phyloP scores from a whole-genome alignment of 192 early-diverging fungal species.

The Allomyces javanicus region DNA sequence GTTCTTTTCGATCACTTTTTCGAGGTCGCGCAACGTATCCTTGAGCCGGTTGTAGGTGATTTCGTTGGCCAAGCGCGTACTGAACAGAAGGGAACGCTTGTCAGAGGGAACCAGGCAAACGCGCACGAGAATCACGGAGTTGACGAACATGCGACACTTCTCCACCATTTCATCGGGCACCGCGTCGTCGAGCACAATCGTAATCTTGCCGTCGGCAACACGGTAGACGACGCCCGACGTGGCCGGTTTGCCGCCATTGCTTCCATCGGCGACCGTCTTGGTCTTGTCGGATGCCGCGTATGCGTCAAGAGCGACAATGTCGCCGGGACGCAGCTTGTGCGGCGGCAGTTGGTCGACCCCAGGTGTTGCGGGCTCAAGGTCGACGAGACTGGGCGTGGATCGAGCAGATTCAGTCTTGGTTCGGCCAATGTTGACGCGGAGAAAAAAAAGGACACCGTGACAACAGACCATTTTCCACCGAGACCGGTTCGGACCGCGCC shows the following conservation, averaged over 20 bases:
- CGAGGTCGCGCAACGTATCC: constrained; percentile 20
- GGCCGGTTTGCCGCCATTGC: constrained; percentile 2
- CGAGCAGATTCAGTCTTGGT: background rate
- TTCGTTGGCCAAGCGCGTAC: constrained; percentile 14
- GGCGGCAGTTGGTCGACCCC: constrained; percentile 32
- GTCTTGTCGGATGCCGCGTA: constrained; percentile 15
- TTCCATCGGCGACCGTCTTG: constrained; percentile 9
- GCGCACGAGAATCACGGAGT: too few species aligned
- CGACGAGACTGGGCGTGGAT: constrained; percentile 22
- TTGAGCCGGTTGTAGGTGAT: constrained; percentile 19
- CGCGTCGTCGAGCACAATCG: constrained; percentile 40
- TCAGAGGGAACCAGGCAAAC: too few species aligned
- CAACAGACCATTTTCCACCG: constrained; percentile 37
- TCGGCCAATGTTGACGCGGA: background rate
- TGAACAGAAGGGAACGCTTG: too few species aligned
- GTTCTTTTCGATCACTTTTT: constrained; percentile 12
- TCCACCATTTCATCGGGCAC: constrained; percentile 40
- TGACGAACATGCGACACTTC: constrained; percentile 28
- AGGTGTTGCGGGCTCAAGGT: constrained; percentile 36
- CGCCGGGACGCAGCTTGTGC: constrained; percentile 39
- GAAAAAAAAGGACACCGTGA: background rate
- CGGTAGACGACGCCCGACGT: constrained; percentile 31
- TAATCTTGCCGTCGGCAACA: constrained; percentile 33
- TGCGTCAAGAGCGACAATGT: constrained; percentile 47
- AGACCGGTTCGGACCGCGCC: constrained; percentile 36